These are phyloP conservation scores for Trifolium dubium DNA, from an alignment of 306 rosid genomes.

Conservation along the genomic window DNA sequence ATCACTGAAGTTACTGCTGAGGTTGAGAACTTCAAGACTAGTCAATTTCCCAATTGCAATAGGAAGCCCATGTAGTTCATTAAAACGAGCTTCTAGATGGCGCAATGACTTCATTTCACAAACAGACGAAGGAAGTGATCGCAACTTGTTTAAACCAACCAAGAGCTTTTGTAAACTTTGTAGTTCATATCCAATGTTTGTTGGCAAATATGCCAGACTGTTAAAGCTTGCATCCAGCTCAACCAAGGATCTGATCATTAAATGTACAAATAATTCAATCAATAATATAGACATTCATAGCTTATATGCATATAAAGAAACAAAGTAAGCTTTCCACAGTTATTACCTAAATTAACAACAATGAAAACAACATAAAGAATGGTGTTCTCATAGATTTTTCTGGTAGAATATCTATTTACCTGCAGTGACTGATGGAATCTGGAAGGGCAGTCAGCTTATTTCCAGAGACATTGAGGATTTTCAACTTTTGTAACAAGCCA, in stretches of 20 bases:
- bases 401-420: constrained; percentile 45
- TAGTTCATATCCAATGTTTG: constrained; percentile 83
- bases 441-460: constrained; percentile 84
- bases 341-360: constrained; percentile 5
- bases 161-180: constrained; percentile 64
- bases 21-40: constrained; percentile 66
- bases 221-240: constrained; percentile 93
- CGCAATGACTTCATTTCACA: constrained; percentile 83
- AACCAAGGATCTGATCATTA: constrained; percentile 80
- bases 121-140: constrained; percentile 80
- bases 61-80: constrained; percentile 89
- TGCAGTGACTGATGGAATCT: constrained; percentile 83
- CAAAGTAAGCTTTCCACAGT: background rate
- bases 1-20: constrained; percentile 86
- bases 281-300: background rate
- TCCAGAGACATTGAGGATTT: constrained; percentile 67
- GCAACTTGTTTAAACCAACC: constrained; percentile 78
- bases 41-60: constrained; percentile 71
- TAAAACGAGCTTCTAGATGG: constrained; percentile 89
- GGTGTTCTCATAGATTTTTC: background rate
- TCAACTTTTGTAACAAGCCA: constrained; percentile 82
- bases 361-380: background rate
- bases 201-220: constrained; percentile 85
- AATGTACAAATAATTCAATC: constrained; percentile 27
- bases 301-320: constrained; percentile 2